phyloP scores from a whole-genome alignment of 2,329 filamentous ascomycete species.

The Talaromyces pinophilus region DNA sequence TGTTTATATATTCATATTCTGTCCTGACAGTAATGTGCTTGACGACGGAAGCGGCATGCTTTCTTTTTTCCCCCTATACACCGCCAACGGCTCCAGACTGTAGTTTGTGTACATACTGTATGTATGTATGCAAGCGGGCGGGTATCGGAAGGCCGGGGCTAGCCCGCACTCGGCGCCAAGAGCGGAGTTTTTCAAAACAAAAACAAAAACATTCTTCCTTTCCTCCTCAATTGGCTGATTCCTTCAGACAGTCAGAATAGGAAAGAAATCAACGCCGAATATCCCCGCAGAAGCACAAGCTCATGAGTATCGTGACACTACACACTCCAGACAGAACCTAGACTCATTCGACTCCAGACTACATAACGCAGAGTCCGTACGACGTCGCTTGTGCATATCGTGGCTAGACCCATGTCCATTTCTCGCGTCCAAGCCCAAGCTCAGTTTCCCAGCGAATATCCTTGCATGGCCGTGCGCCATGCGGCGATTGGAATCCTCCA shows the following conservation, averaged over 20 bases:
- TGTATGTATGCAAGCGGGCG: neutral
- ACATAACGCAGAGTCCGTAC: neutral
- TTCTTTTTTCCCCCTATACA: neutral
- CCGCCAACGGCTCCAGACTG: neutral
- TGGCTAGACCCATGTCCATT: neutral
- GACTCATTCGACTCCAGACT: neutral
- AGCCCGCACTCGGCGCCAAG: neutral
- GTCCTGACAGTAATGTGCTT: neutral
- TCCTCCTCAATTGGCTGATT: neutral
- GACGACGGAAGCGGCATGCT: neutral
- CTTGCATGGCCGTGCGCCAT: slow-evolving; percentile 3
- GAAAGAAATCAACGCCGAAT: slow-evolving; percentile 3
- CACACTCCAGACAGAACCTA: neutral
- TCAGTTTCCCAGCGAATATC: neutral
- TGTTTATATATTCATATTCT: neutral
- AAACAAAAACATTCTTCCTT: neutral
- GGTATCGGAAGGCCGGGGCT: neutral
- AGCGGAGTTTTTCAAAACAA: neutral
- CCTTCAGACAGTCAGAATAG: neutral
- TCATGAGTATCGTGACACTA: neutral
- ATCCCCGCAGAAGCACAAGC: neutral
- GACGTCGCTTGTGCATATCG: slow-evolving; percentile 5
- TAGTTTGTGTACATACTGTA: neutral
- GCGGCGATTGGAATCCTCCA: neutral
- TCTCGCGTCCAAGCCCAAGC: neutral